phyloP scores from a whole-genome alignment of 106 monocot species.

The Dendrobium nobile region DNA sequence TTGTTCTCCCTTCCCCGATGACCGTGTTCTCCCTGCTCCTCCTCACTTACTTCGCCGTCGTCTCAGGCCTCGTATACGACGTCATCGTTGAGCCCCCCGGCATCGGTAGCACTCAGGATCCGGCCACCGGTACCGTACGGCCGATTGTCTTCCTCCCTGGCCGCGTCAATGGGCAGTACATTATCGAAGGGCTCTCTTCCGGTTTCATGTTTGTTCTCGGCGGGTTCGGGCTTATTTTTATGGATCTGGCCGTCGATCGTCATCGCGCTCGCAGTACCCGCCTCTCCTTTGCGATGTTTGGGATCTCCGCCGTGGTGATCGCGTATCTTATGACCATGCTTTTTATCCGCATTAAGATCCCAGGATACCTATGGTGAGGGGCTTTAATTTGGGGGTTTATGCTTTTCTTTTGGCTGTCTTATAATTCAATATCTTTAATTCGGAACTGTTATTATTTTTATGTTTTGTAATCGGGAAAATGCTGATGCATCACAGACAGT shows the following conservation, averaged over 20 bases:
- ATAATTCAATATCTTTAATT: neutral
- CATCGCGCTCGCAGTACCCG: constrained; percentile 58
- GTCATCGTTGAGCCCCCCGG: constrained; percentile 99
- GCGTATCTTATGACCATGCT: constrained; percentile 84
- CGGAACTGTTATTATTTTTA: neutral
- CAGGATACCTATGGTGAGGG: constrained; percentile 59
- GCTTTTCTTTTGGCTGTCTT: neutral
- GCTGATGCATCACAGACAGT: neutral
- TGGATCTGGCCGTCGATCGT: constrained; percentile 79
- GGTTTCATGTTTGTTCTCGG: constrained; percentile 96
- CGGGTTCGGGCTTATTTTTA: constrained; percentile 66
- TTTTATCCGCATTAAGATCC: constrained; percentile 93
- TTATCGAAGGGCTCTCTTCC: constrained; percentile 94
- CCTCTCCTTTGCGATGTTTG: constrained; percentile 64
- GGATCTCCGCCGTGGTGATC: constrained; percentile 55
- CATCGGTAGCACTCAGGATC: constrained; percentile 83
- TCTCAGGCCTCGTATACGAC: constrained; percentile 89
- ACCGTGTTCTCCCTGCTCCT: constrained; percentile 70
- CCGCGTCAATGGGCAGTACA: constrained; percentile 92
- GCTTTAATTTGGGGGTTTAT: neutral
- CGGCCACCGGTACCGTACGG: constrained; percentile 48
- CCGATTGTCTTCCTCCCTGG: constrained; percentile 92
- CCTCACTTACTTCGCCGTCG: constrained; percentile 89
- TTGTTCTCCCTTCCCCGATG: constrained; percentile 64
- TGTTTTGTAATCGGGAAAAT: neutral